Conservation (phyloP, 2,329 filamentous ascomycete species). For the Trichophyton simii region DNA sequence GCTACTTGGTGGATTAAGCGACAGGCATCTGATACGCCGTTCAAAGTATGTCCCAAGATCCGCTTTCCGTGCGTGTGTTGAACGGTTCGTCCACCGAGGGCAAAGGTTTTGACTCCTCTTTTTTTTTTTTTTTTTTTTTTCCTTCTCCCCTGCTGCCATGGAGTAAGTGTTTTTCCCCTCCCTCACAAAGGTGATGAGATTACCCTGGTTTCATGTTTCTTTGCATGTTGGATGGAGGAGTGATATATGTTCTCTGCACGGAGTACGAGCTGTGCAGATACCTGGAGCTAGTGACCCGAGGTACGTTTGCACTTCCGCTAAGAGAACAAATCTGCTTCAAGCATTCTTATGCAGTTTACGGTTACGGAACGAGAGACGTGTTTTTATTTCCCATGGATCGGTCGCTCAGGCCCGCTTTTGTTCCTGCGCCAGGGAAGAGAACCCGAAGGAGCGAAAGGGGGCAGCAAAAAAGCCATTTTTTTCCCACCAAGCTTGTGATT, state of each 20-base stretch:
- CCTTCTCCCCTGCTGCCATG: background rate
- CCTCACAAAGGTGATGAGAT: too few species aligned
- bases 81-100: background rate
- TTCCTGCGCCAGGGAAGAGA: background rate
- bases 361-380: background rate
- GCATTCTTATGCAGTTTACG: background rate
- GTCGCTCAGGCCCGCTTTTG: slow-evolving; percentile 2
- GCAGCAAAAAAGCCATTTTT: background rate
- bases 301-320: background rate
- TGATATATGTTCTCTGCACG: too few species aligned
- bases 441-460: background rate
- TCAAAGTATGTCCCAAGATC: background rate
- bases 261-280: background rate
- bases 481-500: background rate
- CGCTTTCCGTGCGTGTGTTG: background rate
- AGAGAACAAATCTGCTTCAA: background rate
- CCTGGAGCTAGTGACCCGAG: background rate
- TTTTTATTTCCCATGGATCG: background rate
- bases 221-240: too few species aligned
- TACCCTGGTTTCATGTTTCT: too few species aligned
- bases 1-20: slow-evolving; percentile 3
- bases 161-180: background rate
- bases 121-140: background rate
- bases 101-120: background rate
- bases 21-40: background rate